These are phyloP conservation scores for Acmispon strigosus DNA, from an alignment of 306 rosid species.

Conservation along the genomic window DNA sequence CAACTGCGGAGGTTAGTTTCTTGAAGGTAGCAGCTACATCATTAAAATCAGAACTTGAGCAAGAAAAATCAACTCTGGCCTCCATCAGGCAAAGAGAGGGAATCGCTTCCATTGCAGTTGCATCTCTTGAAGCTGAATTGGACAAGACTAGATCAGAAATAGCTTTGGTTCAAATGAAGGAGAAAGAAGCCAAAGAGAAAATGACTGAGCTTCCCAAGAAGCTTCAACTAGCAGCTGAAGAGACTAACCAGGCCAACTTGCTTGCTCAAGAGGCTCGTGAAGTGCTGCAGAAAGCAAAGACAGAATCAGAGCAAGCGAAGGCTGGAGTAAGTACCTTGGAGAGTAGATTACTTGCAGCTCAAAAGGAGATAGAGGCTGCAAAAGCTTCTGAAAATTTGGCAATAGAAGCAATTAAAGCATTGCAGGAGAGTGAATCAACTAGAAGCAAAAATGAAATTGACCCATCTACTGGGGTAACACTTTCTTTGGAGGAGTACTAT, in stretches of 20 bases:
- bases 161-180: slow-evolving; percentile 86
- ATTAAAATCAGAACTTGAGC: slow-evolving; percentile 72
- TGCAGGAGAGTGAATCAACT: slow-evolving; percentile 81
- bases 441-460: slow-evolving; percentile 41
- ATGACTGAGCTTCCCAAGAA: slow-evolving; percentile 74
- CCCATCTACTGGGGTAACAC: slow-evolving; percentile 62
- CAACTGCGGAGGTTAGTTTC: slow-evolving; percentile 68
- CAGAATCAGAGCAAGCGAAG: slow-evolving; percentile 91
- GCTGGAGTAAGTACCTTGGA: slow-evolving; percentile 86
- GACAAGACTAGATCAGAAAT: slow-evolving; percentile 78
- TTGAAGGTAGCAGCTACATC: slow-evolving; percentile 83
- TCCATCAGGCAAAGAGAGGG: slow-evolving; percentile 84
- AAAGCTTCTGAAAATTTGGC: slow-evolving; percentile 90
- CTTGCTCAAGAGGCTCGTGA: slow-evolving; percentile 61
- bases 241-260: slow-evolving; percentile 77
- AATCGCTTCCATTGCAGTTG: slow-evolving; percentile 89
- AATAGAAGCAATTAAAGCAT: slow-evolving; percentile 87
- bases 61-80: slow-evolving; percentile 66
- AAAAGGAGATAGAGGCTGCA: slow-evolving; percentile 93
- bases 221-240: slow-evolving; percentile 73
- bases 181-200: slow-evolving; percentile 78
- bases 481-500: slow-evolving; percentile 85
- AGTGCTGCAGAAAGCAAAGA: slow-evolving; percentile 64
- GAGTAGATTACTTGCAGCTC: slow-evolving; percentile 84
- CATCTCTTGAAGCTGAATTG: slow-evolving; percentile 86